Percentiles rank a stretch among this genome's conserved stretches.
phyloP scores from a whole-genome alignment of 1,139 yeast species.

The Saccharomycopsis hybrid region DNA sequence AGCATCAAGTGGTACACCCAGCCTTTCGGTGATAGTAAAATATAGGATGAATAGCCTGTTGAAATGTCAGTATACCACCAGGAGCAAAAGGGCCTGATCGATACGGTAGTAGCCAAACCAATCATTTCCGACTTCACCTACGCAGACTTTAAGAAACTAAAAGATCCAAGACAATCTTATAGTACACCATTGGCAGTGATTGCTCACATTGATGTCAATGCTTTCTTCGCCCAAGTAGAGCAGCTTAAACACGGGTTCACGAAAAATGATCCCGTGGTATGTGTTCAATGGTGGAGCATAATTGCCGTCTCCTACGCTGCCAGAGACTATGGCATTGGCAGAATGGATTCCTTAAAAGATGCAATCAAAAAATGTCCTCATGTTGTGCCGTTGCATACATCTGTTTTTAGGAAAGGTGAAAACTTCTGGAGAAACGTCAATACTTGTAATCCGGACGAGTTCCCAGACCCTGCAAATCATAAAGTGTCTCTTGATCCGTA shows the following conservation, averaged over 20 bases:
- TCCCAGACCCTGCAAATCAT: constrained; percentile 45
- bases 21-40: too few species aligned
- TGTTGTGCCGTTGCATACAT: constrained; percentile 81
- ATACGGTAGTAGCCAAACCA: not conserved
- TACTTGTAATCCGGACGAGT: constrained; percentile 29
- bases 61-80: too few species aligned
- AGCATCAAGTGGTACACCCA: too few species aligned
- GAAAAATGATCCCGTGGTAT: constrained; percentile 76
- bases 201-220: constrained; percentile 85
- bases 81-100: too few species aligned
- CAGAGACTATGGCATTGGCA: constrained; percentile 66
- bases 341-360: constrained; percentile 66
- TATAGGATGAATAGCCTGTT: too few species aligned
- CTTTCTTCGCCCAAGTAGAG: constrained; percentile 94
- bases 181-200: constrained; percentile 71
- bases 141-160: constrained; percentile 43
- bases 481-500: constrained; percentile 91
- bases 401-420: constrained; percentile 86
- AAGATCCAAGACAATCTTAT: constrained; percentile 40
- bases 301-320: constrained; percentile 93
- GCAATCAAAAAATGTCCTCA: constrained; percentile 73
- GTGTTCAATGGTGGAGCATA: constrained; percentile 86
- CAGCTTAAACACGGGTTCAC: constrained; percentile 64
- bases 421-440: constrained; percentile 71
- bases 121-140: not conserved